Conservation (phyloP, 108 stramenopile species). For the Cyclotella sp. region DNA sequence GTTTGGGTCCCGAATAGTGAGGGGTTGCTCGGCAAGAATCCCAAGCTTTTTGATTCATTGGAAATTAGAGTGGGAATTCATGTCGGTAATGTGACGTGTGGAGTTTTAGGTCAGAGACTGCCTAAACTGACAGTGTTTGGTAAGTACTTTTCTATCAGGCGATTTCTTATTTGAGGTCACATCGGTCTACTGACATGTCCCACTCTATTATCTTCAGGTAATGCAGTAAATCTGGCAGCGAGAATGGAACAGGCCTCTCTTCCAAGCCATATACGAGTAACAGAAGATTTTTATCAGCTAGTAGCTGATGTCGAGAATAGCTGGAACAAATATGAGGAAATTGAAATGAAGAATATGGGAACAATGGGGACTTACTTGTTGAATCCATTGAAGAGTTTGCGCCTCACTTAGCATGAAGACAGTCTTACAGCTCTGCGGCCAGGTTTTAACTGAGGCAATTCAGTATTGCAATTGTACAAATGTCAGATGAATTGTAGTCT, state of each 20-base stretch:
- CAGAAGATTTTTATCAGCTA: constrained; percentile 32
- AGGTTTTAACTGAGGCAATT: neutral
- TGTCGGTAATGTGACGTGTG: constrained; percentile 49
- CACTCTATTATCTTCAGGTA: neutral
- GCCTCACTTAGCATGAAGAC: too few relatives aligned
- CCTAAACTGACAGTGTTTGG: constrained; percentile 42
- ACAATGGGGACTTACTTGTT: constrained; percentile 30
- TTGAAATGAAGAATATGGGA: constrained; percentile 46
- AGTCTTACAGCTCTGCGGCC: neutral
- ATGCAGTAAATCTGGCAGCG: constrained; percentile 42
- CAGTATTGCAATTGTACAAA: too few relatives aligned
- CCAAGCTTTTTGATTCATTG: constrained; percentile 19
- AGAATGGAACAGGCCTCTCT: constrained; percentile 46
- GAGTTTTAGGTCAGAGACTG: constrained; percentile 48
- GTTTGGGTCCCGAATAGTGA: neutral
- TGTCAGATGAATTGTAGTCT: too few relatives aligned
- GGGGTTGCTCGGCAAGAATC: neutral
- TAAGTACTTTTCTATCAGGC: neutral
- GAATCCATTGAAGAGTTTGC: constrained; percentile 16
- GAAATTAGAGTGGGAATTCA: constrained; percentile 56
- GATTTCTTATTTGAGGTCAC: neutral
- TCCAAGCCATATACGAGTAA: constrained; percentile 36
- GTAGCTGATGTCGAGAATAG: constrained; percentile 18
- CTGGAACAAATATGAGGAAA: constrained; percentile 32
- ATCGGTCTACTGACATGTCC: neutral